These are phyloP conservation scores for Ogataea zsoltii DNA, from an alignment of 805 yeast species.

Conservation along the genomic window DNA sequence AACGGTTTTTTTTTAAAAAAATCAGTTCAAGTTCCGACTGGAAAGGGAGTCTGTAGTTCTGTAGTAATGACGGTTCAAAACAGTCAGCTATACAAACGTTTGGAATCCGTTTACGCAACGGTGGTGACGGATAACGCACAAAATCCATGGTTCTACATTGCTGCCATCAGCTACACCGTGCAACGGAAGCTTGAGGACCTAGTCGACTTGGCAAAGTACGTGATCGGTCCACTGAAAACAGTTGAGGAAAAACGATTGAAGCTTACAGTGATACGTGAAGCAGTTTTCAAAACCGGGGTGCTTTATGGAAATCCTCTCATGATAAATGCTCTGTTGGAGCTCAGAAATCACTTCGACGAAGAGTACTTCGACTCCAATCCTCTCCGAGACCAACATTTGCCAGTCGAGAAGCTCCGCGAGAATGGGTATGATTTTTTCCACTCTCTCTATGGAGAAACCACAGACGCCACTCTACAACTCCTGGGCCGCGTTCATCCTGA, in stretches of 20 bases:
- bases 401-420: neutral
- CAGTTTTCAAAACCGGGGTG: neutral
- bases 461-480: neutral
- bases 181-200: neutral
- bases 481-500: neutral
- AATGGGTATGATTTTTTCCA: neutral
- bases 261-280: neutral
- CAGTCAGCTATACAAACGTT: neutral
- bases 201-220: neutral
- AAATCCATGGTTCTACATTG: neutral
- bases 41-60: no score
- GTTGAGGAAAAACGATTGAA: neutral
- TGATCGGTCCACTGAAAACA: neutral
- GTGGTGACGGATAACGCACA: neutral
- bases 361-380: neutral
- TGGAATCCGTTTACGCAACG: neutral
- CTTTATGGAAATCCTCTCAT: neutral
- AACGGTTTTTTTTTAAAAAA: no score
- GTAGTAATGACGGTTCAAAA: neutral
- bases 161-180: neutral
- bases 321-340: neutral
- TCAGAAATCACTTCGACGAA: neutral
- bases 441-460: neutral
- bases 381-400: neutral
- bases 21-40: no score